Evolutionary conservation across 768 basidiomycete genomes (phyloP).

Genomic region (Candolleomyces aberdarensis): DNA sequence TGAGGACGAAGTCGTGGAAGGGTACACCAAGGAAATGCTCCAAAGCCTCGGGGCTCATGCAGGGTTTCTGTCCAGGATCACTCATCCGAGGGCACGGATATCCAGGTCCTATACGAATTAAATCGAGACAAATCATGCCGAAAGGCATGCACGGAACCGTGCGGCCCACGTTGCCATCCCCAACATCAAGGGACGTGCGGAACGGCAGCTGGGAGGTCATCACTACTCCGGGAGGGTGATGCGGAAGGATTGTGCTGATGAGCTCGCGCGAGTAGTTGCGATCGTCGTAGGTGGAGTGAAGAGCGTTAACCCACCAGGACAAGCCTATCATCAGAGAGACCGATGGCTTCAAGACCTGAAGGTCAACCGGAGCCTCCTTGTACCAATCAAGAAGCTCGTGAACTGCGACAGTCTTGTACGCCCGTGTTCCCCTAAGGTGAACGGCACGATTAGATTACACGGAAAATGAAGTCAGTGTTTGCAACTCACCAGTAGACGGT

Average conservation of each 20-base stretch:
- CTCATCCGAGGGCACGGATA: background rate
- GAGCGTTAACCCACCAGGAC: background rate
- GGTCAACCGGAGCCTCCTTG: background rate
- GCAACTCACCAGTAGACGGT: background rate
- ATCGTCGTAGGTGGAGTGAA: background rate
- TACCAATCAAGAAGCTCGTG: background rate
- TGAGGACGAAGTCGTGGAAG: too few relatives aligned
- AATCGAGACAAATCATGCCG: background rate
- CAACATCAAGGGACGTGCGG: background rate
- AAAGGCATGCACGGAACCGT: background rate
- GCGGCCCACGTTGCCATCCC: background rate
- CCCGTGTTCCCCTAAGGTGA: too few relatives aligned
- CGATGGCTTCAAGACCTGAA: background rate
- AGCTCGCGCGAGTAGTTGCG: background rate
- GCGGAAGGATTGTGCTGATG: background rate
- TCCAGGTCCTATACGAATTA: background rate
- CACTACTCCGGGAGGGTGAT: background rate
- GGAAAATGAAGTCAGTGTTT: too few relatives aligned
- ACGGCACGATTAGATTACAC: too few relatives aligned
- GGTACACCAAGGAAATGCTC: background rate
- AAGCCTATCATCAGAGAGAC: background rate
- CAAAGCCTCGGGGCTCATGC: background rate
- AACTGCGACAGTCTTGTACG: background rate
- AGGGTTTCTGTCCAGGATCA: background rate
- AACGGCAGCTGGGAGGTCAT: background rate